phyloP scores from a whole-genome alignment of 768 basidiomycete species.

The Leccinellum rugosiceps region DNA sequence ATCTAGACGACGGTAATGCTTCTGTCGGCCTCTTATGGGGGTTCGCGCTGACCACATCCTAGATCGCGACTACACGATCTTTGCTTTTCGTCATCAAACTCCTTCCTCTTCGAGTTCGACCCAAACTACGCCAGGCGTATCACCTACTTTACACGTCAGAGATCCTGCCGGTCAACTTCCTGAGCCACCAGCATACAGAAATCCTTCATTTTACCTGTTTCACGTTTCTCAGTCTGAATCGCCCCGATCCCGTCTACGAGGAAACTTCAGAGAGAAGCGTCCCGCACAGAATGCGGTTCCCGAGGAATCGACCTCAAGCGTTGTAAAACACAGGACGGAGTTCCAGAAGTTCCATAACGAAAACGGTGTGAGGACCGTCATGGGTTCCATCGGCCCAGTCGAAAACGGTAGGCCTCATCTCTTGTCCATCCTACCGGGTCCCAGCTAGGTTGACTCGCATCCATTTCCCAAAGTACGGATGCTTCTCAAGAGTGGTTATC shows the following conservation, averaged over 20 bases:
- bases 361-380: constrained; percentile 91
- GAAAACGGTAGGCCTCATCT: constrained; percentile 58
- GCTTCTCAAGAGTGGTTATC: constrained; percentile 88
- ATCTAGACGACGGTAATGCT: constrained; percentile 79
- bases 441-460: neutral
- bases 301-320: constrained; percentile 45
- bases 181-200: constrained; percentile 58
- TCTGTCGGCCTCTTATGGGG: neutral
- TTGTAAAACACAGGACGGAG: constrained; percentile 65
- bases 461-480: constrained; percentile 62
- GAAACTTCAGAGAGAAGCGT: constrained; percentile 40
- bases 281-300: constrained; percentile 30
- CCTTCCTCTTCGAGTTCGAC: constrained; percentile 24
- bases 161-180: constrained; percentile 61
- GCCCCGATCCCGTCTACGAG: constrained; percentile 29
- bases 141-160: constrained; percentile 54
- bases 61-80: constrained; percentile 90
- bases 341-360: constrained; percentile 86
- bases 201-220: constrained; percentile 71
- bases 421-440: neutral
- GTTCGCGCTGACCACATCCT: neutral
- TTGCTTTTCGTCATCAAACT: constrained; percentile 65
- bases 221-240: constrained; percentile 25
- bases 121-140: constrained; percentile 6
- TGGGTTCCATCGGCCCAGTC: constrained; percentile 89